A percentile compares a stretch with the other conserved stretches of the same genome.
These are phyloP conservation scores for Neurospora sp. DNA, from an alignment of 2,329 filamentous ascomycete species.

Conservation along the genomic window DNA sequence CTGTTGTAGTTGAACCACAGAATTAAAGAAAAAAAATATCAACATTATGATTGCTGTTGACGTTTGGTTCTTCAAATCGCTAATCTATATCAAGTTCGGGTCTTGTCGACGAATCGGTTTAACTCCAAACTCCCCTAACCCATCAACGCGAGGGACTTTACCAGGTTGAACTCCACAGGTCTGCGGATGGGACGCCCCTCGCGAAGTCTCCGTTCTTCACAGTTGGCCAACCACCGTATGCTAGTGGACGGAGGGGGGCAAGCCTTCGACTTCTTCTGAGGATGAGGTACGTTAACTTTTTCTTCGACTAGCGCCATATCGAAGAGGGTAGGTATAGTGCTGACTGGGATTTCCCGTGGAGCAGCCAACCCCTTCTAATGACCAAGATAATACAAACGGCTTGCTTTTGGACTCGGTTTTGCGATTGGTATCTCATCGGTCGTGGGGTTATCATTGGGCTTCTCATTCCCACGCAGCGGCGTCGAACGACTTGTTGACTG, in stretches of 20 bases:
- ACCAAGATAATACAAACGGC: slow-evolving; percentile 3
- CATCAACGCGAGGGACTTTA: slow-evolving; percentile 15
- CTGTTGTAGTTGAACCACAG: too few relatives aligned
- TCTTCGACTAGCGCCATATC: background rate
- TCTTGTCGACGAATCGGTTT: background rate
- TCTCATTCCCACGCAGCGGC: too few relatives aligned
- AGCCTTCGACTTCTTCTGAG: background rate
- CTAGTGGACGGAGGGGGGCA: background rate
- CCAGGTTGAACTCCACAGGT: slow-evolving; percentile 16
- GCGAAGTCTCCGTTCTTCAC: slow-evolving; percentile 18
- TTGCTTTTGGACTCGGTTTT: slow-evolving; percentile 19
- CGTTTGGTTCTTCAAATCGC: too few relatives aligned
- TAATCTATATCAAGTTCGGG: too few relatives aligned
- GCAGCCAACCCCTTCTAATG: background rate
- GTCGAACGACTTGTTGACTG: too few relatives aligned
- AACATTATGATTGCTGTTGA: too few relatives aligned
- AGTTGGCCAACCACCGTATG: background rate
- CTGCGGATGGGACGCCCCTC: slow-evolving; percentile 9
- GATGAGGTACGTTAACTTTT: background rate
- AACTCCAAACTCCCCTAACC: background rate
- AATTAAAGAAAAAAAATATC: too few relatives aligned
- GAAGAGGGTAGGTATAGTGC: background rate
- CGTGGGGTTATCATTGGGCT: slow-evolving; percentile 8
- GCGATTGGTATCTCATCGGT: slow-evolving; percentile 17
- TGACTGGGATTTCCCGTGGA: background rate